Conservation (phyloP, 176 grass and related monocot genomes). For the Themeda triandra region DNA sequence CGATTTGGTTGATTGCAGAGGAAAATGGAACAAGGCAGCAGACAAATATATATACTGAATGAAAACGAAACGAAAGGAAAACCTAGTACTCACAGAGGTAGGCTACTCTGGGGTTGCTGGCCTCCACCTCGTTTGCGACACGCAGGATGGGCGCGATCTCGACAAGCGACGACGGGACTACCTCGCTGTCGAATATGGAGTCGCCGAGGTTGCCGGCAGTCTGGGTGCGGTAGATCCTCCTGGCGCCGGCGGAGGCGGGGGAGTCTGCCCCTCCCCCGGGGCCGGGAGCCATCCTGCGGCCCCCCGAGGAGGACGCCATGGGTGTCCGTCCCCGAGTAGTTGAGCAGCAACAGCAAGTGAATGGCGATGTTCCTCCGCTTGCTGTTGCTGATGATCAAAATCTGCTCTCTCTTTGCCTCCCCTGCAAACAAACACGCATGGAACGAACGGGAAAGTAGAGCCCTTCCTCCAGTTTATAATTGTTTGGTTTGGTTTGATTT, state of each 20-base stretch:
- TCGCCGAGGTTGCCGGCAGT: too few relatives aligned
- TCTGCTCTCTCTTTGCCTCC: not conserved
- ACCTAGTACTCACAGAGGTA: slow-evolving; percentile 61
- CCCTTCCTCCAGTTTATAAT: too few relatives aligned
- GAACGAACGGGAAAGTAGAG: too few relatives aligned
- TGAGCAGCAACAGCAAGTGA: too few relatives aligned
- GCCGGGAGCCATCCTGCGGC: slow-evolving; percentile 11
- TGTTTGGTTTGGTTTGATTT: too few relatives aligned
- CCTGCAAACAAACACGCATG: too few relatives aligned
- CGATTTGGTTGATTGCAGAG: too few relatives aligned
- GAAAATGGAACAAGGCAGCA: too few relatives aligned
- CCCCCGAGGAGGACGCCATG: slow-evolving; percentile 59
- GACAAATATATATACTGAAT: too few relatives aligned
- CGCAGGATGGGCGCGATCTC: slow-evolving; percentile 88
- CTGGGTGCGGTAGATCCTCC: slow-evolving; percentile 46
- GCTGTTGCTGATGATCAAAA: not conserved
- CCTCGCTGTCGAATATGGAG: slow-evolving; percentile 74
- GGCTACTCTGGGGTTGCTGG: slow-evolving; percentile 58
- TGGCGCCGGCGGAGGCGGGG: slow-evolving; percentile 1
- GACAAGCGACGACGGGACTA: slow-evolving; percentile 72
- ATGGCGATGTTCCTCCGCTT: not conserved
- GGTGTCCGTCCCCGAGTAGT: too few relatives aligned
- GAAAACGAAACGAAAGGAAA: not conserved
- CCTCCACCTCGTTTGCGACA: slow-evolving; percentile 84
- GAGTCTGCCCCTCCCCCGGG: slow-evolving; percentile 25